These are phyloP conservation scores for Neospora caninum DNA, from an alignment of 169 alveolate genomes.

Conservation along the genomic window DNA sequence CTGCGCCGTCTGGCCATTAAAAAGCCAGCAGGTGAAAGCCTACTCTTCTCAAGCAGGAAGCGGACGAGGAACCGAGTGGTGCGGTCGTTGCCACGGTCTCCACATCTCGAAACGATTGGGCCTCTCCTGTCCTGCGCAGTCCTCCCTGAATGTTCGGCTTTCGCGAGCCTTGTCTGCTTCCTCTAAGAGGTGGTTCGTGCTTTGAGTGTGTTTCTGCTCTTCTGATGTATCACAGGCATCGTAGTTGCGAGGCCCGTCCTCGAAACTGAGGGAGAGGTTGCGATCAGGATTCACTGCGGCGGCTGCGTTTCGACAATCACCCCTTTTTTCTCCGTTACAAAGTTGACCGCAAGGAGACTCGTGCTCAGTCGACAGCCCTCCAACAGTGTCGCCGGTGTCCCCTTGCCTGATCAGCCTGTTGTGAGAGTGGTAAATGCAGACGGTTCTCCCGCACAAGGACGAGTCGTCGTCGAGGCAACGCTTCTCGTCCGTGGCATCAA, in stretches of 20 bases:
- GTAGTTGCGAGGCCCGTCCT: background rate
- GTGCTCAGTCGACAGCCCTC: background rate
- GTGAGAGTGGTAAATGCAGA: background rate
- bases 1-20: too few species aligned
- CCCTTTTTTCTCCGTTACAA: background rate
- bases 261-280: background rate
- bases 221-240: background rate
- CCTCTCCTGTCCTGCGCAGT: too few species aligned
- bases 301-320: background rate
- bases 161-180: too few species aligned
- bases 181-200: background rate
- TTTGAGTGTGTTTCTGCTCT: background rate
- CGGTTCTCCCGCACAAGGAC: background rate
- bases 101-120: too few species aligned
- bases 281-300: background rate
- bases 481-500: background rate
- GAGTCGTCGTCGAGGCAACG: background rate
- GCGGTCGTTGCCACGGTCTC: too few species aligned
- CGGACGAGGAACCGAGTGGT: too few species aligned
- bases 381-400: constrained; percentile 6
- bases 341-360: background rate
- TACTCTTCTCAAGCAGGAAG: too few species aligned
- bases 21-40: too few species aligned
- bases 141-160: too few species aligned
- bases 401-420: background rate